Evolutionary conservation across 2,329 filamentous ascomycete species (phyloP).

Genomic region (Neonectria hederae): DNA sequence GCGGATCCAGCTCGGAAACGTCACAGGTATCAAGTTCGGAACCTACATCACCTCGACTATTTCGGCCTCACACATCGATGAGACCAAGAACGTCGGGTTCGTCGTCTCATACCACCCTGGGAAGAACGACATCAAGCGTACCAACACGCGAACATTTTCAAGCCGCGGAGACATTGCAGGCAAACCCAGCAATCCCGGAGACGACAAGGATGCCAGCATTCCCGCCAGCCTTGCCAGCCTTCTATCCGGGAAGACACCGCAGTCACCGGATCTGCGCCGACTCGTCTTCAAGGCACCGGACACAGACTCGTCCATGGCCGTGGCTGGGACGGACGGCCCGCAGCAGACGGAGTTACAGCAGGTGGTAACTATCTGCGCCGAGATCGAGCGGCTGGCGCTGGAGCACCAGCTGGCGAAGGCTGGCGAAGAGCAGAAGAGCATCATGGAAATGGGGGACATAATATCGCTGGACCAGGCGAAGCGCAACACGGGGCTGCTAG

Average conservation of each 20-base stretch:
- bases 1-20: constrained; percentile 78
- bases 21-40: constrained; percentile 79
- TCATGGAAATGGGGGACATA: constrained; percentile 73
- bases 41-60: constrained; percentile 92
- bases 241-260: constrained; percentile 50
- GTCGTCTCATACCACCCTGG: constrained; percentile 80
- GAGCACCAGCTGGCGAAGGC: constrained; percentile 54
- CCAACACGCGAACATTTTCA: constrained; percentile 86
- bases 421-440: constrained; percentile 54
- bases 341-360: constrained; percentile 64
- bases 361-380: constrained; percentile 73
- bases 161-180: constrained; percentile 52
- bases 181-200: constrained; percentile 34
- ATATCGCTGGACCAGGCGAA: constrained; percentile 86
- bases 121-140: constrained; percentile 75
- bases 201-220: constrained; percentile 35
- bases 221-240: constrained; percentile 53
- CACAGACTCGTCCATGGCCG: constrained; percentile 62
- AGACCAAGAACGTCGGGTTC: constrained; percentile 83
- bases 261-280: constrained; percentile 43
- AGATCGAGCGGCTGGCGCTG: constrained; percentile 76
- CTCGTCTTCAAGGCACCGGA: constrained; percentile 67
- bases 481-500: constrained; percentile 85
- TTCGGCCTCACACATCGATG: constrained; percentile 79
- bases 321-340: constrained; percentile 56